Evolutionary conservation across 257 asterid genomes (phyloP).

Genomic region (Salvia miltiorrhiza): DNA sequence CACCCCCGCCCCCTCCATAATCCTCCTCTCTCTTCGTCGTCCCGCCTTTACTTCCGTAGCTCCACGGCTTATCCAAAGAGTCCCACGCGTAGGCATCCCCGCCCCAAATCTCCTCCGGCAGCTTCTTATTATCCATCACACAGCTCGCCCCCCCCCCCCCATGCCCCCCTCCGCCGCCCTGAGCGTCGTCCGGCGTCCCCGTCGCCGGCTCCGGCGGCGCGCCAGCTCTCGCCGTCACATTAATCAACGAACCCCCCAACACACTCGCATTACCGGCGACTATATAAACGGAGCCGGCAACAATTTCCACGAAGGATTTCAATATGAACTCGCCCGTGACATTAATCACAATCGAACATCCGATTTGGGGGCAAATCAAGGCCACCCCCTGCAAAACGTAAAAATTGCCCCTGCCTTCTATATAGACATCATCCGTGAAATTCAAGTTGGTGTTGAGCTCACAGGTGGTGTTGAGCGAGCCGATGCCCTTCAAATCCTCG

Average conservation of each 20-base stretch:
- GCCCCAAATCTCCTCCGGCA: conserved; percentile 83
- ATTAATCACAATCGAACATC: conserved; percentile 56
- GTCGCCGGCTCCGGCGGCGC: conserved; percentile 36
- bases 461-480: conserved; percentile 79
- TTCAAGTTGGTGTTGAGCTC: conserved; percentile 65
- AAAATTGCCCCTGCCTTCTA: conserved; percentile 54
- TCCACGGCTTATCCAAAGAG: conserved; percentile 51
- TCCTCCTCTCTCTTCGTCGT: conserved; percentile 60
- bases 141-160: conserved; percentile 95
- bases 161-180: conserved; percentile 86
- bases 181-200: conserved; percentile 59
- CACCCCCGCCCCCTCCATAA: conserved; percentile 88
- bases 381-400: conserved; percentile 59
- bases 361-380: conserved; percentile 44
- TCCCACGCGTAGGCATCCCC: conserved; percentile 83
- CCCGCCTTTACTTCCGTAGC: conserved; percentile 82
- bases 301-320: conserved; percentile 40
- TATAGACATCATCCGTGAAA: conserved; percentile 47
- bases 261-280: conserved; percentile 54
- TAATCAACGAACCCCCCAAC: conserved; percentile 46
- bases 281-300: conserved; percentile 50
- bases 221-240: conserved; percentile 64
- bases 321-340: conserved; percentile 54
- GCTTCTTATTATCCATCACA: conserved; percentile 63
- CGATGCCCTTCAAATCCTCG: conserved; percentile 57